Evolutionary conservation across 345 rosid genomes (phyloP), one percentile per base, ranked within the genome.

Genomic region (Pelargonium nanum): DNA sequence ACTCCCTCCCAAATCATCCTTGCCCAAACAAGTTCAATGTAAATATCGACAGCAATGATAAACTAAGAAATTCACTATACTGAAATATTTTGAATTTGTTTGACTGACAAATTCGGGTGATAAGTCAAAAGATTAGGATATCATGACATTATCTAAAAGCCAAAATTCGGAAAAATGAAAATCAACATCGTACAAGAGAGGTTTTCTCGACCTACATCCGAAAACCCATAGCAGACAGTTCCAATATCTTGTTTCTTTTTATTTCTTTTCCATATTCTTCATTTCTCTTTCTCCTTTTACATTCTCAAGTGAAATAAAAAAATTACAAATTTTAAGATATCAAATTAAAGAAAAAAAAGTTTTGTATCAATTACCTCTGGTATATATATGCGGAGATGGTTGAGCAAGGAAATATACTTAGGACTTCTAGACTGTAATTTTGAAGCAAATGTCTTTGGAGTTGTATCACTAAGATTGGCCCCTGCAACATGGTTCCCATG

Each of bases 341-440:
- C 17, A n/a, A 5, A 20, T 52, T 8, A 52, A 19, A 4, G 8
- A 56, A 63, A 30, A 9, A 53, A 21, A 22, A 63, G 12, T 21
- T 53, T 63, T 21, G 28, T 28, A 5, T 16, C 51, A 55, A 75
- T 82, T 78, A 89, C 98, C 97, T 92, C 98, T 1, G 98, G 98
- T 74, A 92, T 70, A 72, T 92, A 92, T 78, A 92, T 92, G 63
- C 97, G 84, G 24, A 92, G 84, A 78, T 92, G 98, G 78, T 92
- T 92, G 75, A 92, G 97, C 73, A 92, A 74, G 58, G 98, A 92
- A 75, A 92, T 92, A 81, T 92, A 92, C 69, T 89, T 92, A 1
- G 98, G 97, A 83, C 97, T 92, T 83, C 95, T 81, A 71, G 96
- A 79, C 72, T 83, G 95, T 79, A 92, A 75, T 70, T 87, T 92